Base-by-base conservation (phyloP, 2,329 filamentous ascomycete species). In the Aspergillus ibericus region DNA sequence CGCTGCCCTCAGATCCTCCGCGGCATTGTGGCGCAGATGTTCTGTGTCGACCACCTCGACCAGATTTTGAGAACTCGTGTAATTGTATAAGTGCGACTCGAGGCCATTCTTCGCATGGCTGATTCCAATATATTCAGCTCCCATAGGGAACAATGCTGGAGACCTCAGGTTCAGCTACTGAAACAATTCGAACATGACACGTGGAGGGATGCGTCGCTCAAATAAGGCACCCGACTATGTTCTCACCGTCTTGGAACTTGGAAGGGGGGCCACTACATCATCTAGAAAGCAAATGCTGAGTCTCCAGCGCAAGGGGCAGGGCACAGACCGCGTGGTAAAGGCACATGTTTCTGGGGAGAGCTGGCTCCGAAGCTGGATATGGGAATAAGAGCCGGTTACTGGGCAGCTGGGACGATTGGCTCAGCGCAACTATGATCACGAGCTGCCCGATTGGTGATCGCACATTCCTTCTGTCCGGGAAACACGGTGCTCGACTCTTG, bases 61-160 rank as follows among this genome's bases (percentile, higher is more conserved):
- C 32, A 61, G 40, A 29, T 57, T 57, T 29, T 61, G 54, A 13
- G 58, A 42, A 29, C 57, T 56, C 8, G 16, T 47, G 46, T 44
- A 52, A 18, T 54, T 48, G 34, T 59, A 55, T 32, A 58, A 35
- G 16, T 59, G 48, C 48, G 57, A 29, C 40, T 56, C 56, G 47
- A 55, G 60, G 47, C 53, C 55, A 42, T 60, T 46, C 22, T 61
- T 61, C 32, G 62, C 59, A 46, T 59, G 59, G 49, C 61, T 56
- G 44, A 61, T 36, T 18, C 55, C 55, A 40, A 63, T 63, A 50
- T 53, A 59, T 53, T 60, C 62, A 49, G 52, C 36, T 44, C 63
- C 63, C 63, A 66, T 66, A 42, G 35, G 55, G 56, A 50, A 22
- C 32, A 42, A 16, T 44, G 36, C 35, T 36, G 51, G n/a, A 44